Conservation (phyloP, 768 basidiomycete genomes). For the Leccinum fibrillosum region DNA sequence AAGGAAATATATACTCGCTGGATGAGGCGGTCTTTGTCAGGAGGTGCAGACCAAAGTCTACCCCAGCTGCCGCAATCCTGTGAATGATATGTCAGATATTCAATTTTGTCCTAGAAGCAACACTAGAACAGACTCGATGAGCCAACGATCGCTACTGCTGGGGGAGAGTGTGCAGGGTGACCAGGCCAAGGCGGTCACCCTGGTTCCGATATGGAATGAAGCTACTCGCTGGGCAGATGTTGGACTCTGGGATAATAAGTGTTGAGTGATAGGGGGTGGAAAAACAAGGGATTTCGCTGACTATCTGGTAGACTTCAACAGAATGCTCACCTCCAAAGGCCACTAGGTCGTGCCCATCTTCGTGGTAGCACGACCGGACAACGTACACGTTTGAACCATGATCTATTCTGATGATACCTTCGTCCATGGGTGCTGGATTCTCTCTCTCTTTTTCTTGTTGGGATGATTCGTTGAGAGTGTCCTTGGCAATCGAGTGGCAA, state of each 20-base stretch:
- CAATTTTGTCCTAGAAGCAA: background rate
- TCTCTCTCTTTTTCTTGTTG: background rate
- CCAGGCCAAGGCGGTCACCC: constrained; percentile 76
- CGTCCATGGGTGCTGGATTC: constrained; percentile 38
- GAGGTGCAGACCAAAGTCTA: constrained; percentile 68
- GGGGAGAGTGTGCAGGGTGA: constrained; percentile 70
- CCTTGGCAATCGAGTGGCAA: background rate
- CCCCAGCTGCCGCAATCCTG: constrained; percentile 66
- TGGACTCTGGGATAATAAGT: constrained; percentile 33
- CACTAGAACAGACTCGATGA: constrained; percentile 56
- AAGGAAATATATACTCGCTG: constrained; percentile 57
- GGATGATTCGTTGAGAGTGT: background rate
- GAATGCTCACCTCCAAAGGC: constrained; percentile 74
- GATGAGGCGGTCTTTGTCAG: constrained; percentile 53
- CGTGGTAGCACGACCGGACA: constrained; percentile 59
- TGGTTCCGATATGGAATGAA: constrained; percentile 68
- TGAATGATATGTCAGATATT: constrained; percentile 5
- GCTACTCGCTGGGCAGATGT: constrained; percentile 51
- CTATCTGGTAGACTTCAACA: constrained; percentile 65
- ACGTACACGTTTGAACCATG: constrained; percentile 61
- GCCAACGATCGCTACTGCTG: constrained; percentile 60
- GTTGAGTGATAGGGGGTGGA: constrained; percentile 8
- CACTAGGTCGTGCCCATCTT: constrained; percentile 63
- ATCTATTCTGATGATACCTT: constrained; percentile 45
- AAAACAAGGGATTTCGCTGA: constrained; percentile 34